Percentiles rank a stretch among this genome's conserved stretches.
Evolutionary conservation across 106 monocot genomes (phyloP).

Genomic region (Xerophyta viscosa): DNA sequence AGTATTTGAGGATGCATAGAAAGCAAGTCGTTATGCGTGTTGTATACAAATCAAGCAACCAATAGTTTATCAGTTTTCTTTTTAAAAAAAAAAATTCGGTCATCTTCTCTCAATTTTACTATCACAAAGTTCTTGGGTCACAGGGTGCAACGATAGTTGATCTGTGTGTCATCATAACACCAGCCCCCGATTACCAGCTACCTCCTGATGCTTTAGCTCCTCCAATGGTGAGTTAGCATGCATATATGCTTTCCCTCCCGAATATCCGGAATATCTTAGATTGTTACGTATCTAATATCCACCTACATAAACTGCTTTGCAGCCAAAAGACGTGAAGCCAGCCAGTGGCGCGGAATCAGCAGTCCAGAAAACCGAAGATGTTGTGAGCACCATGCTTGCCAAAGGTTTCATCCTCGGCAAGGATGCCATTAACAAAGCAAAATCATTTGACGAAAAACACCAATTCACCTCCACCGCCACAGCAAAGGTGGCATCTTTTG

Average conservation of each 20-base stretch:
- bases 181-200: conserved; percentile 59
- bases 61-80: background rate
- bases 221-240: conserved; percentile 6
- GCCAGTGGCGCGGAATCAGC: conserved; percentile 33
- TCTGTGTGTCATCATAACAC: conserved; percentile 60
- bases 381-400: conserved; percentile 71
- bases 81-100: too few species aligned
- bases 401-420: conserved; percentile 80
- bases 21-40: too few species aligned
- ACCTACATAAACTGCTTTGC: too few species aligned
- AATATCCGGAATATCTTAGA: too few species aligned
- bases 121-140: background rate
- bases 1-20: too few species aligned
- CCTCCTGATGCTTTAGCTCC: conserved; percentile 34
- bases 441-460: conserved; percentile 75
- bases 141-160: conserved; percentile 98
- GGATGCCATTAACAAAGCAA: conserved; percentile 72
- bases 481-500: conserved; percentile 56
- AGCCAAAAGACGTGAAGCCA: conserved; percentile 25
- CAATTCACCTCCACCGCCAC: conserved; percentile 75
- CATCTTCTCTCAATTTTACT: background rate
- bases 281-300: too few species aligned
- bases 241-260: background rate
- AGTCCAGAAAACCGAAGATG: conserved; percentile 75
- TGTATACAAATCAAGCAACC: too few species aligned